Conservation (phyloP, 169 alveolate species). For the Plasmodium chabaudi region DNA sequence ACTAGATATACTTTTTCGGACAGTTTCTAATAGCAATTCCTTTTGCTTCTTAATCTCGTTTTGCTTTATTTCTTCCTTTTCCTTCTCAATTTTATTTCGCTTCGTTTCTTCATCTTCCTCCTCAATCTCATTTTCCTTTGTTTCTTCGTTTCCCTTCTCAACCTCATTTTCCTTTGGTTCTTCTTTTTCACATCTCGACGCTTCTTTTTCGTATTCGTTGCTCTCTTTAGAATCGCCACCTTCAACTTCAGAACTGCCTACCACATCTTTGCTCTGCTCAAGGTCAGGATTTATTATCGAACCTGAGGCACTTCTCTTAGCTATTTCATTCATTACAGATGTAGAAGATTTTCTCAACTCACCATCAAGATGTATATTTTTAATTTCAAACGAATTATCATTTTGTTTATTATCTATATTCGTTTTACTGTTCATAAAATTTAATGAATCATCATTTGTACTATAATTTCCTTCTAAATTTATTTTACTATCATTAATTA, state of each 20-base stretch:
- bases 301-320: too few species aligned
- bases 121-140: neutral
- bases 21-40: neutral
- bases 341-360: neutral
- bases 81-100: neutral
- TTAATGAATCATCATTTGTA: neutral
- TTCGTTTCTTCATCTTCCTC: neutral
- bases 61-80: neutral
- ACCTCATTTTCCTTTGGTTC: too few species aligned
- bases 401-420: neutral
- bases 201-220: too few species aligned
- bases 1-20: slow-evolving; percentile 4
- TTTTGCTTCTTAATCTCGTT: neutral
- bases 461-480: slow-evolving; percentile 15
- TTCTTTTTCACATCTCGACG: too few species aligned
- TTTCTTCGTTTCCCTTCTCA: neutral
- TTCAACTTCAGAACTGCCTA: too few species aligned
- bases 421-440: neutral
- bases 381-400: slow-evolving; percentile 40
- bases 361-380: slow-evolving; percentile 20
- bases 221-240: too few species aligned
- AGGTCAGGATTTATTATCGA: too few species aligned
- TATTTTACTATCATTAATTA: slow-evolving; percentile 14
- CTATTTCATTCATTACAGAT: too few species aligned
- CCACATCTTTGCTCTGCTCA: too few species aligned